Evolutionary conservation across 139 green algal genomes (phyloP).

Genomic region (Volvox reticuliferus): DNA sequence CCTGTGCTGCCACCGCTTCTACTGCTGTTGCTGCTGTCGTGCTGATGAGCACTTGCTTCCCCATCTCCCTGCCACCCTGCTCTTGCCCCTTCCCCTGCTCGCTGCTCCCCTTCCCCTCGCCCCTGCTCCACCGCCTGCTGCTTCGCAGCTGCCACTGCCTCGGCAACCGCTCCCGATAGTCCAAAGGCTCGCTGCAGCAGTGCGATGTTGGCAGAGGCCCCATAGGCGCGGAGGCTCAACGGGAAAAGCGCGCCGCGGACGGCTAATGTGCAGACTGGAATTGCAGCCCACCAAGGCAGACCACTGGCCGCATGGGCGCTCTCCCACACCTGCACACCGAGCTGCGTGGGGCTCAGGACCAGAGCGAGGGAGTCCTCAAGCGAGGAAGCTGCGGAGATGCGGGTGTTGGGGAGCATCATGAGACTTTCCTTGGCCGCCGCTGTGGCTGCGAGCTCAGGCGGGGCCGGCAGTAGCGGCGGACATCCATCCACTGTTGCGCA

Average conservation of each 20-base stretch:
- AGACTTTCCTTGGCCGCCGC: background rate
- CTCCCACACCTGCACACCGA: constrained; percentile 61
- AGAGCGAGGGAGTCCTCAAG: constrained; percentile 40
- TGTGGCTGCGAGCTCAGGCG: background rate
- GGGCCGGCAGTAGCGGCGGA: background rate
- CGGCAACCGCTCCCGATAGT: background rate
- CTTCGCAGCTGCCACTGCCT: background rate
- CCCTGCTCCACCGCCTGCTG: background rate
- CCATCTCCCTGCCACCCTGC: background rate
- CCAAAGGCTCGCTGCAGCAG: constrained; percentile 45
- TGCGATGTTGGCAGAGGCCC: constrained; percentile 48
- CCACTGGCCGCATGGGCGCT: constrained; percentile 18
- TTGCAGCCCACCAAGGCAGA: constrained; percentile 59
- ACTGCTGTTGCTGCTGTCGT: background rate
- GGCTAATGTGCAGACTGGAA: constrained; percentile 45
- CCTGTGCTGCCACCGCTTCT: background rate
- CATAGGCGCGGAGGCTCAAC: constrained; percentile 56
- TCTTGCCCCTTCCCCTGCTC: background rate
- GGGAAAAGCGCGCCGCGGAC: constrained; percentile 39
- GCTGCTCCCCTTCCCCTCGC: background rate
- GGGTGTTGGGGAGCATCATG: background rate
- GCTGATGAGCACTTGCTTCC: background rate
- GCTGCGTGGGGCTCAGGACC: constrained; percentile 52
- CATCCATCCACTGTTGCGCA: too few relatives aligned
- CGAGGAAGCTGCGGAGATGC: background rate